A percentile compares a stretch with the other conserved stretches of the same genome.
Conservation (phyloP, 140 eudicot genomes). For the Bidens hawaiensis region DNA sequence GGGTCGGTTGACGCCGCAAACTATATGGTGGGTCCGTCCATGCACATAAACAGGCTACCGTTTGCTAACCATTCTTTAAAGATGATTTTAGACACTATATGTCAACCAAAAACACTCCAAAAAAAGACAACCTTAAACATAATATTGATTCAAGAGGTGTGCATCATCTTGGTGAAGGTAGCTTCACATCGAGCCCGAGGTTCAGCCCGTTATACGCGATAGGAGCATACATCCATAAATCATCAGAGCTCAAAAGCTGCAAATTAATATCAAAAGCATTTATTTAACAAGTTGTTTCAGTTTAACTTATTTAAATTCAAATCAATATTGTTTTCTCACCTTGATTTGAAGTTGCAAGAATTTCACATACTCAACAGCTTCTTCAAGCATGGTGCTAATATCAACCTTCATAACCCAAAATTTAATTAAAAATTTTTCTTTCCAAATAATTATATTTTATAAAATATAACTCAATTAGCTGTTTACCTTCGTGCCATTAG, state of each 20-base stretch:
- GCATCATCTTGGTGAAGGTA: conserved; percentile 34
- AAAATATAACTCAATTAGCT: not conserved
- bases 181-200: conserved; percentile 39
- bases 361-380: conserved; percentile 72
- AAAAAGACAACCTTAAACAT: conserved; percentile 4
- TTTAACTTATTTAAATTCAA: not conserved
- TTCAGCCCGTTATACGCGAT: conserved; percentile 66
- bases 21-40: too few relatives aligned
- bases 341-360: conserved; percentile 73
- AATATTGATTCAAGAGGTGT: not conserved
- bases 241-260: conserved; percentile 75
- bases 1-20: too few relatives aligned
- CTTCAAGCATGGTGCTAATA: conserved; percentile 84
- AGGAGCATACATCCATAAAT: conserved; percentile 78
- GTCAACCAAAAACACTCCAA: not conserved
- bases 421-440: not conserved
- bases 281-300: not conserved
- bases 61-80: not conserved
- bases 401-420: conserved; percentile 46
- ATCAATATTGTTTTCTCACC: conserved; percentile 30
- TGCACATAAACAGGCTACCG: not conserved
- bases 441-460: not conserved
- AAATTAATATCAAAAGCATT: conserved; percentile 6
- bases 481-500: conserved; percentile 68
- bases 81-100: not conserved